Percentiles rank a stretch among this genome's conserved stretches.
These are phyloP conservation scores for Colletotrichum abscissum DNA, from an alignment of 2,329 filamentous ascomycete genomes.

Conservation along the genomic window DNA sequence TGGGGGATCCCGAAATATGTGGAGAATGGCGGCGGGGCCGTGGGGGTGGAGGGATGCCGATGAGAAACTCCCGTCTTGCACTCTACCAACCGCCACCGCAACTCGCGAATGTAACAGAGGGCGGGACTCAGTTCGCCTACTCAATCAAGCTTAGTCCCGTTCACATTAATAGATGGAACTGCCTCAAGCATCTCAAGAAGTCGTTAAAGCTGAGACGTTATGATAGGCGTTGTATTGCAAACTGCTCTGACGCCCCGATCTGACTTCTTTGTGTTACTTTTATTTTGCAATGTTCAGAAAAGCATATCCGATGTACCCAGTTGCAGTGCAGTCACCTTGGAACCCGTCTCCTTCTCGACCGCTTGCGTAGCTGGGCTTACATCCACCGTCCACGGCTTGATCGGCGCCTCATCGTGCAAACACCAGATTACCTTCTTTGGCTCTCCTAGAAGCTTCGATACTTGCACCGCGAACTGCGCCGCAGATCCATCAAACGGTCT, in stretches of 20 bases:
- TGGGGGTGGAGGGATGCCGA: background rate
- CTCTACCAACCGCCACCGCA: background rate
- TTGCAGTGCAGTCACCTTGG: background rate
- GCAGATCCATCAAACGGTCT: slow-evolving; percentile 17
- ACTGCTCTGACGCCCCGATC: background rate
- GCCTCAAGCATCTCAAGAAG: background rate
- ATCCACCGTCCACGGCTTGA: slow-evolving; percentile 15
- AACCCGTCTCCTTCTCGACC: background rate
- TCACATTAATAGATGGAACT: background rate
- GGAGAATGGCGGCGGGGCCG: background rate
- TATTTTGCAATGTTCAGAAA: background rate
- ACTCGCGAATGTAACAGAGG: background rate
- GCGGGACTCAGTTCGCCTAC: background rate
- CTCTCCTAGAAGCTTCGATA: slow-evolving; percentile 2
- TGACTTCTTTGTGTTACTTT: background rate
- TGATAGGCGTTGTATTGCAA: background rate
- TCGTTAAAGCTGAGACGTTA: background rate
- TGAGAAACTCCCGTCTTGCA: background rate
- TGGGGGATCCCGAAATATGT: background rate
- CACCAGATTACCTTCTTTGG: slow-evolving; percentile 15
- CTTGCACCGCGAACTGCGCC: slow-evolving; percentile 10
- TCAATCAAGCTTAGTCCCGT: background rate
- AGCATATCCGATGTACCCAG: background rate
- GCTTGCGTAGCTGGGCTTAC: slow-evolving; percentile 3
- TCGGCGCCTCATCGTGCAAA: slow-evolving; percentile 16